phyloP scores from a whole-genome alignment of 805 yeast species.

The Yarrowia sp. region DNA sequence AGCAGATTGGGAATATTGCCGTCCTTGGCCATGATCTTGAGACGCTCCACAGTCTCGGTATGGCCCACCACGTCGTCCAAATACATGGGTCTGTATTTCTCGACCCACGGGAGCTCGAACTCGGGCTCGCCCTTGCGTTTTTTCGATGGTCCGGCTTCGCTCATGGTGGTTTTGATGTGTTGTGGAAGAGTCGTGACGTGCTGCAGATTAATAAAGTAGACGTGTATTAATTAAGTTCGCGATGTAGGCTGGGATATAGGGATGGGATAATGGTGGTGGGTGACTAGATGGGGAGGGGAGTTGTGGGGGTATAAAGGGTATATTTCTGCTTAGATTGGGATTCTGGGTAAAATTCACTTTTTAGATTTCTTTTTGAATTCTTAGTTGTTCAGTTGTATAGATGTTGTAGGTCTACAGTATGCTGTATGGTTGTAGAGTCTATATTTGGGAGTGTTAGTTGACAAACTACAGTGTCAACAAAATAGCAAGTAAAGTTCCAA shows the following conservation, averaged over 20 bases:
- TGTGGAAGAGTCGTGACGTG: background rate
- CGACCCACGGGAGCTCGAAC: conserved; percentile 57
- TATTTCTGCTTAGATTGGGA: too few species aligned
- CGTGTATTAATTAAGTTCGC: conserved; percentile 17
- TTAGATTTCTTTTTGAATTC: background rate
- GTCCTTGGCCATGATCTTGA: conserved; percentile 78
- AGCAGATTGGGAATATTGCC: conserved; percentile 98
- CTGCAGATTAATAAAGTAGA: background rate
- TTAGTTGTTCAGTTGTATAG: too few species aligned
- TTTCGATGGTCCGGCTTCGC: conserved; percentile 23
- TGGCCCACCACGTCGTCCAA: conserved; percentile 91
- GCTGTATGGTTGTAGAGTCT: too few species aligned
- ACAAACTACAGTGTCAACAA: too few species aligned
- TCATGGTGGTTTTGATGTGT: background rate
- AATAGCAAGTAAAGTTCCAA: too few species aligned
- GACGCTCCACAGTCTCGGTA: conserved; percentile 79
- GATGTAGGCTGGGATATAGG: background rate
- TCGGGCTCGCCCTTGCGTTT: conserved; percentile 10
- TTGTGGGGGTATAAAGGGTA: too few species aligned
- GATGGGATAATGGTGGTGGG: background rate
- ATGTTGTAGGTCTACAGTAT: too few species aligned
- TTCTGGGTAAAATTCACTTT: background rate
- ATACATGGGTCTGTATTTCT: conserved; percentile 81
- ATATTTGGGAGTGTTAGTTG: too few species aligned
- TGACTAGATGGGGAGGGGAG: too few species aligned